A percentile compares a stretch with the other conserved stretches of the same genome.
phyloP scores from a whole-genome alignment of 2,329 filamentous ascomycete species.

The Cercospora sp. region DNA sequence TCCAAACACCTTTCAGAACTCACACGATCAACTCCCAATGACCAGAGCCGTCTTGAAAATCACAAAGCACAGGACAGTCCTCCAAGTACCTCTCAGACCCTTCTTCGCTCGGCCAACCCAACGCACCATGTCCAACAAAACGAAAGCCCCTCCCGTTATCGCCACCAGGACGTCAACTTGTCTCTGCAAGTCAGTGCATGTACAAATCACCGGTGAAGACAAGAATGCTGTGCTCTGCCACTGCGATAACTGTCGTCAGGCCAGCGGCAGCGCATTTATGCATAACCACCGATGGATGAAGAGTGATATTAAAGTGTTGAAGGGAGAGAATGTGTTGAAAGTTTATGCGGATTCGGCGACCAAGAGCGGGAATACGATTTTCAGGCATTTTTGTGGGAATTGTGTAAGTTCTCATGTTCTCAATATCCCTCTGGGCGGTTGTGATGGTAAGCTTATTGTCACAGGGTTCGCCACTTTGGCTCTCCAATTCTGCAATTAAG shows the following conservation, averaged over 20 bases:
- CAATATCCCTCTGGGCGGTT: conserved; percentile 3
- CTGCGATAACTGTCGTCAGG: conserved; percentile 33
- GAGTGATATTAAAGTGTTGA: conserved; percentile 28
- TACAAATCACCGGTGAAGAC: conserved; percentile 32
- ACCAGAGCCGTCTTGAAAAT: conserved; percentile 15
- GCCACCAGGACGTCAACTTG: conserved; percentile 25
- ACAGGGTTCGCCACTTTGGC: conserved; percentile 28
- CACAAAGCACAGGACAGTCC: conserved; percentile 12
- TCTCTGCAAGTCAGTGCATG: conserved; percentile 32
- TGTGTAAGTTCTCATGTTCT: conserved; percentile 29
- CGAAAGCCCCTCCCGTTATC: conserved; percentile 16
- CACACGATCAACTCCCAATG: conserved; percentile 4
- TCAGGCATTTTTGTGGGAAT: conserved; percentile 32
- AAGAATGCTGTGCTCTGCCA: conserved; percentile 37
- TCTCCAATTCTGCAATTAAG: conserved; percentile 27
- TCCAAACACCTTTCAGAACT: not conserved
- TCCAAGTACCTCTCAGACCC: conserved; percentile 4
- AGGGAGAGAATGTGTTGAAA: conserved; percentile 30
- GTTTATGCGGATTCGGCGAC: conserved; percentile 32
- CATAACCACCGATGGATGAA: conserved; percentile 36
- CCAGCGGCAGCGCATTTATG: conserved; percentile 32
- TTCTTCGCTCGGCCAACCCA: not conserved
- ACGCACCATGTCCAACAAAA: conserved; percentile 7
- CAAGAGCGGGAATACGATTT: conserved; percentile 31
- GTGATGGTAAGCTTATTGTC: not conserved